Percentiles rank a stretch among this genome's conserved stretches.
Conservation (phyloP, 257 asterid species). For the Penstemon eatonii region DNA sequence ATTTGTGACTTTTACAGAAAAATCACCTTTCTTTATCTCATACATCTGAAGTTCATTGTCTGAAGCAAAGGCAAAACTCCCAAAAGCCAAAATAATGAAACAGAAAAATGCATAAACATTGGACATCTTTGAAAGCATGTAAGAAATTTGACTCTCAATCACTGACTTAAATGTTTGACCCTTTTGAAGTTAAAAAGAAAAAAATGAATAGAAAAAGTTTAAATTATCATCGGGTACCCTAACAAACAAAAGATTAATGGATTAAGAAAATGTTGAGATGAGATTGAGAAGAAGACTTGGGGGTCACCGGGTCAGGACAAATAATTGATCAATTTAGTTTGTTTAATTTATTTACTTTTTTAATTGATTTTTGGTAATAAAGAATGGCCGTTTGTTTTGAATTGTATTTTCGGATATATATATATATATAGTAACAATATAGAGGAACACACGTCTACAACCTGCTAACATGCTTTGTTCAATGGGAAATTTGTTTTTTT, state of each 20-base stretch:
- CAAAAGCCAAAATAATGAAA: slow-evolving; percentile 31
- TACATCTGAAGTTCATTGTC: slow-evolving; percentile 36
- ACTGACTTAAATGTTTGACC: not conserved
- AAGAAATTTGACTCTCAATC: not conserved
- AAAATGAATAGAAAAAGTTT: not conserved
- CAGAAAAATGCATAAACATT: slow-evolving; percentile 26
- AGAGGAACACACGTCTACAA: too few relatives aligned
- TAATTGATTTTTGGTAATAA: too few relatives aligned
- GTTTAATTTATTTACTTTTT: not conserved
- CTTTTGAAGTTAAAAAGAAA: not conserved
- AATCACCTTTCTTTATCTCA: slow-evolving; percentile 57
- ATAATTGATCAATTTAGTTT: slow-evolving; percentile 13
- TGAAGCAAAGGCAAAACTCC: slow-evolving; percentile 27
- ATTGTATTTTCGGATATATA: too few relatives aligned
- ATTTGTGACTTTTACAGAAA: slow-evolving; percentile 62
- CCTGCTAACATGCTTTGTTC: too few relatives aligned
- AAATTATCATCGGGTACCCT: slow-evolving; percentile 10
- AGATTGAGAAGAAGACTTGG: slow-evolving; percentile 20
- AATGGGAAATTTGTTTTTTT: too few relatives aligned
- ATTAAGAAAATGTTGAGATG: slow-evolving; percentile 11
- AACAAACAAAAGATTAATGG: not conserved
- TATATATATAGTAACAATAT: too few relatives aligned
- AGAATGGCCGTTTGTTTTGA: too few relatives aligned
- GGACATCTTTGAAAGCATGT: slow-evolving; percentile 26
- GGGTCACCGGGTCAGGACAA: not conserved